A percentile compares a stretch with the other conserved stretches of the same genome.
Conservation (phyloP, 2,329 filamentous ascomycete species). For the Aureobasidium melanogenum region DNA sequence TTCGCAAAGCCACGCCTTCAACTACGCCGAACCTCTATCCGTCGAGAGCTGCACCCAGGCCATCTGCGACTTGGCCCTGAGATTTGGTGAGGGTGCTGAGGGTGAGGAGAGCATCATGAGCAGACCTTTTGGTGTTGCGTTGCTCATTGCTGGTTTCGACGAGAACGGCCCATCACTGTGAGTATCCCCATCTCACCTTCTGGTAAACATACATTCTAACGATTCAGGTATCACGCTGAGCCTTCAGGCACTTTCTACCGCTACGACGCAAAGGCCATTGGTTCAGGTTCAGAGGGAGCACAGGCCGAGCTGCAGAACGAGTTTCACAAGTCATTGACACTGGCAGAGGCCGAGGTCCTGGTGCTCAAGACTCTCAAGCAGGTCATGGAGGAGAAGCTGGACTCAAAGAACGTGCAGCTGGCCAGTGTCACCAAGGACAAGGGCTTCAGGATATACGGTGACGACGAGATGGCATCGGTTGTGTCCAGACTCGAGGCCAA, state of each 20-base stretch:
- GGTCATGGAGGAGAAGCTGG: constrained; percentile 99
- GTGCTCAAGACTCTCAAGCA: constrained; percentile 98
- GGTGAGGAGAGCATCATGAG: constrained; percentile 94
- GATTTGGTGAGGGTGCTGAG: constrained; percentile 95
- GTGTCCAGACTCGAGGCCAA: constrained; percentile 65
- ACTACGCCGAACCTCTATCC: constrained; percentile 90
- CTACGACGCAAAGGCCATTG: constrained; percentile 98
- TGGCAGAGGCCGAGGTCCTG: constrained; percentile 85
- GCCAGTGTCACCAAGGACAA: constrained; percentile 96
- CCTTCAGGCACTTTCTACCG: constrained; percentile 97
- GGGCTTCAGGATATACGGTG: constrained; percentile 96
- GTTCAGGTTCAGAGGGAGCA: constrained; percentile 91
- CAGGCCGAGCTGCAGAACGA: constrained; percentile 98
- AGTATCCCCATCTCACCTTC: constrained; percentile 20
- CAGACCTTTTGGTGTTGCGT: constrained; percentile 88
- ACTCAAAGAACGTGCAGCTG: constrained; percentile 96
- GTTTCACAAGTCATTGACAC: constrained; percentile 94
- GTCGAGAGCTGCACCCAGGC: constrained; percentile 98
- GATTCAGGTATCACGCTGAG: constrained; percentile 77
- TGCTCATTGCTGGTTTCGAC: constrained; percentile 94
- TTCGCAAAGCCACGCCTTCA: constrained; percentile 93
- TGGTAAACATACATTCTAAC: background rate
- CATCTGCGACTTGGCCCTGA: constrained; percentile 91
- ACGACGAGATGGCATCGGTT: constrained; percentile 91
- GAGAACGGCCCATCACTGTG: constrained; percentile 90